Evolutionary conservation across 179 eudicot species (phyloP), one percentile per base, ranked within the genome.

Genomic region (Camellia oleifera): DNA sequence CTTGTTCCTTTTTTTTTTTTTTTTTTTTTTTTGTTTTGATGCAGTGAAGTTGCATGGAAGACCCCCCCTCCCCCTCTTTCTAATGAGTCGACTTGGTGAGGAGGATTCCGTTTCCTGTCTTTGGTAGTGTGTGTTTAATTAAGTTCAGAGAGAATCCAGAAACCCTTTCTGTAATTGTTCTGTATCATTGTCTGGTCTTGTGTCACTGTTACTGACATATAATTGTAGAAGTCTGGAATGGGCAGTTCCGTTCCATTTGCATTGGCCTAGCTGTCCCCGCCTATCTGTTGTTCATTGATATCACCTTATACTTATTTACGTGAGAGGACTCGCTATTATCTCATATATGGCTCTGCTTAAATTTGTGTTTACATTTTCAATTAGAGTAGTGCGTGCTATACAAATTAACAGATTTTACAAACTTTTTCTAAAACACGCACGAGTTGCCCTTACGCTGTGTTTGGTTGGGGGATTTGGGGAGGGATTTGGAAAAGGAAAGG

Each of bases 1-100:
- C 45, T 76, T 48, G 58, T 53, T 23, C 5, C 74, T 70, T 15
- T 13, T 26, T 10, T 69, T 69, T 6, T 5, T 45, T 23, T 45
- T 70, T 15, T 13, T 26, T 10, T 69, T 69, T 6, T 5, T 45
- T 23, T 45, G 6, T 63, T 46, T 62, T 53, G 40, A 64, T 76
- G 79, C 79, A 76, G 79, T 76, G 56, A 76, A 62, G 70, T 76
- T 76, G 79, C 44, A 20, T 66, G 71, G 69, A n/a, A 48, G 53
- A 0, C 57, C 57, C 32, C 9, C 57, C 17, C 0, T 3, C 52
- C 7, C 40, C 40, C 40, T 32, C 40, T 68, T 68, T 3, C 62
- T 11, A 44, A 15, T 69, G 32, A 70, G 12, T 48, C 1, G 32
- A 48, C 74, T 7, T 9, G 57, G 57, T 15, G 52, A 17, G 74